Conservation (phyloP, 2,329 filamentous ascomycete genomes). For the Arthrobotrys megalospora region DNA sequence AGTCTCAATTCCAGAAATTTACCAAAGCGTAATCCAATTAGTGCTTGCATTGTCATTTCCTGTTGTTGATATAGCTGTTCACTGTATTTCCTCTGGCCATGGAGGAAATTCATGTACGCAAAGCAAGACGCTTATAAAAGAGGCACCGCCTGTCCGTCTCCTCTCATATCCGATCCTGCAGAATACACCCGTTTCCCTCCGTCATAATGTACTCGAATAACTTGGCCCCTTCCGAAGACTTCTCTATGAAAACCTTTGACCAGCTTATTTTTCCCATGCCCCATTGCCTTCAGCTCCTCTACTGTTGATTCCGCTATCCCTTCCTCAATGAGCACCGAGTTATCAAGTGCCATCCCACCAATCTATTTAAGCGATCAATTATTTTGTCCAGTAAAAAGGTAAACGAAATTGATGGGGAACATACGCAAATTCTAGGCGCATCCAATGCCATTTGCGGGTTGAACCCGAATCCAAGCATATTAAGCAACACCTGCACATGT, state of each 20-base stretch:
- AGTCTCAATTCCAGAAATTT: too few species aligned
- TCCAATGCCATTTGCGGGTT: slow-evolving; percentile 91
- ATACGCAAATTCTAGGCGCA: slow-evolving; percentile 88
- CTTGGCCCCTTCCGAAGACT: slow-evolving; percentile 87
- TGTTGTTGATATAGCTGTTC: too few species aligned
- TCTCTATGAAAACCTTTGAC: slow-evolving; percentile 77
- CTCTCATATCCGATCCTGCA: slow-evolving; percentile 88
- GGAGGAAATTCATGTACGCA: background rate
- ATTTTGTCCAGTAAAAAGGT: background rate
- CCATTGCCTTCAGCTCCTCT: slow-evolving; percentile 77
- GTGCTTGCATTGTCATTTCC: too few species aligned
- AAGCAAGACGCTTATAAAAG: slow-evolving; percentile 59
- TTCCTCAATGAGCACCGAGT: slow-evolving; percentile 80
- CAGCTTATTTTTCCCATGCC: slow-evolving; percentile 78
- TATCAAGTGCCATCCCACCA: slow-evolving; percentile 77
- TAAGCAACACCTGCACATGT: slow-evolving; percentile 91
- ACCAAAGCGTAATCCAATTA: too few species aligned
- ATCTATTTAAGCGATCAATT: slow-evolving; percentile 67
- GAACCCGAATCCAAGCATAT: slow-evolving; percentile 85
- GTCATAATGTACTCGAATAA: slow-evolving; percentile 84
- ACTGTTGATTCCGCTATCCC: slow-evolving; percentile 80
- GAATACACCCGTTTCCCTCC: slow-evolving; percentile 80
- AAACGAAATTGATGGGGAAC: background rate
- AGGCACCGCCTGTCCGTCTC: slow-evolving; percentile 81
- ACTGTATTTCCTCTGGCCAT: too few species aligned